Evolutionary conservation across 2,329 filamentous ascomycete species (phyloP).

Genomic region (Hymenoscyphus occultus): DNA sequence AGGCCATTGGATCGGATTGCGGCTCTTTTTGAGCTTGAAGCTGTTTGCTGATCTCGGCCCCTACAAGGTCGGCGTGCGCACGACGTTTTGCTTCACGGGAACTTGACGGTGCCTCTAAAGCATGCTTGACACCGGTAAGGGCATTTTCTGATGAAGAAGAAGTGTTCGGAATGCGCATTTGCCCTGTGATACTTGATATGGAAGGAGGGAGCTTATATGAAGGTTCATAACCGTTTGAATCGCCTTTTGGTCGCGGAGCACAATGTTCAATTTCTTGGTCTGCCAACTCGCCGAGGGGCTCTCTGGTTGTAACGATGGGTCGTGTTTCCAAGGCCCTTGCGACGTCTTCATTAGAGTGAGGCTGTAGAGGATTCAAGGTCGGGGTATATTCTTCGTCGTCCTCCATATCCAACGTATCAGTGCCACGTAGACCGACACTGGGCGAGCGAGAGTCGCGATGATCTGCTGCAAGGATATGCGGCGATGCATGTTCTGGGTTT

Average conservation of each 20-base stretch:
- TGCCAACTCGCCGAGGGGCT: background rate
- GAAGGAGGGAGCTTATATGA: too few relatives aligned
- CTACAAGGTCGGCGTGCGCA: too few relatives aligned
- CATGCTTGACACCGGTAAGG: too few relatives aligned
- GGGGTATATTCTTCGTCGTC: background rate
- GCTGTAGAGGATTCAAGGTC: background rate
- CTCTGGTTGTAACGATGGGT: background rate
- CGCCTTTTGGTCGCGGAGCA: too few relatives aligned
- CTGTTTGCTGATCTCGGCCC: too few relatives aligned
- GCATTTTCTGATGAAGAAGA: too few relatives aligned
- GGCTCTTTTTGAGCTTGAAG: background rate
- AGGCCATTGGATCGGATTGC: background rate
- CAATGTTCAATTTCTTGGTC: too few relatives aligned
- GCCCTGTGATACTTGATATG: too few relatives aligned
- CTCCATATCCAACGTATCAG: background rate
- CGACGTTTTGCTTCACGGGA: too few relatives aligned
- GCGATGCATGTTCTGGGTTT: background rate
- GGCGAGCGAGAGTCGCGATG: background rate
- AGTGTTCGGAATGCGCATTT: too few relatives aligned
- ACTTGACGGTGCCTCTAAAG: too few relatives aligned
- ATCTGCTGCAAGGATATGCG: background rate
- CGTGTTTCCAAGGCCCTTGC: background rate
- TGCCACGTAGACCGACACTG: background rate
- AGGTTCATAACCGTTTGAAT: too few relatives aligned
- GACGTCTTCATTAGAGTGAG: background rate